Percentiles rank a stretch among this genome's conserved stretches.
Evolutionary conservation across 176 grass and related monocot species (phyloP).

Genomic region (Olyra latifolia): DNA sequence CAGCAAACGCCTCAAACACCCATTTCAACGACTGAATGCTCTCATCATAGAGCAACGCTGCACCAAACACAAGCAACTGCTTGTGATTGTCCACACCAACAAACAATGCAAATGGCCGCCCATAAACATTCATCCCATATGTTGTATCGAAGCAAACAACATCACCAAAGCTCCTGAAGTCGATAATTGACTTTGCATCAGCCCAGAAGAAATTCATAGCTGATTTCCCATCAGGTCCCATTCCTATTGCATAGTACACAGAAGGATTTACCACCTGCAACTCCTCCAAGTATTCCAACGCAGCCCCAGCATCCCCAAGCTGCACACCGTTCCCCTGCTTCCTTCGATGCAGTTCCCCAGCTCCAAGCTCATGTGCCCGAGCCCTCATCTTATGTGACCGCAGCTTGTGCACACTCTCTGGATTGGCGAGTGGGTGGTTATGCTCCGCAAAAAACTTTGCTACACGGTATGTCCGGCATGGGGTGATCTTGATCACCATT

Average conservation of each 20-base stretch:
- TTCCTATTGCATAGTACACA: constrained; percentile 60
- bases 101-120: constrained; percentile 71
- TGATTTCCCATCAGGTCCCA: constrained; percentile 51
- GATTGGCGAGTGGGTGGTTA: constrained; percentile 68
- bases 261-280: constrained; percentile 69
- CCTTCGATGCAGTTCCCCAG: constrained; percentile 53
- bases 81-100: constrained; percentile 71
- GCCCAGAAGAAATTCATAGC: constrained; percentile 85
- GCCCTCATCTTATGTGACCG: constrained; percentile 74
- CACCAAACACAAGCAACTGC: constrained; percentile 70
- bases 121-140: constrained; percentile 67
- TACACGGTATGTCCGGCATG: constrained; percentile 67
- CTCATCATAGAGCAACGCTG: constrained; percentile 73
- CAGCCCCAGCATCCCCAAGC: constrained; percentile 64
- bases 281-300: constrained; percentile 68
- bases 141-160: constrained; percentile 86
- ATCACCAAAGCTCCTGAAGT: constrained; percentile 80
- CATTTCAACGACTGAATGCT: constrained; percentile 63
- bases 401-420: constrained; percentile 64
- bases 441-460: constrained; percentile 60
- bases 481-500: constrained; percentile 79
- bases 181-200: constrained; percentile 76
- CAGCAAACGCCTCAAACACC: constrained; percentile 68
- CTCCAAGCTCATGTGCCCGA: constrained; percentile 51
- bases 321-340: constrained; percentile 64